phyloP scores from a whole-genome alignment of 2,329 filamentous ascomycete genomes.

The Pestalotiopsis sp. region DNA sequence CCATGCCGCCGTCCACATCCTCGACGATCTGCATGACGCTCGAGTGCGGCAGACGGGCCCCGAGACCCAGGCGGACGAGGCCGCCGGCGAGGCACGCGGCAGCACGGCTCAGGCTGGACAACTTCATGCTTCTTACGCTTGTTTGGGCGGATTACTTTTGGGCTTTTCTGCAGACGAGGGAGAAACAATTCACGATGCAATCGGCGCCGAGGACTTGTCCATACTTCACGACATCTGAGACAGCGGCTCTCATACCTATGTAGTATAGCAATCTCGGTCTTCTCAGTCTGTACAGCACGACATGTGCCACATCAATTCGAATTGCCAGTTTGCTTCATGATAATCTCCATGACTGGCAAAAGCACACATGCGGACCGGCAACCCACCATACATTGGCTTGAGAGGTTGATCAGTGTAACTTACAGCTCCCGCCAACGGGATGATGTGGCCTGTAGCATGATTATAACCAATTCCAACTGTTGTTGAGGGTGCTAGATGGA shows the following conservation, averaged over 20 bases:
- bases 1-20: neutral
- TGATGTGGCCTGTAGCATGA: neutral
- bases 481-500: neutral
- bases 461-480: neutral
- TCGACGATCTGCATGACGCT: neutral
- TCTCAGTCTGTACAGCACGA: neutral
- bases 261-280: neutral
- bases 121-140: neutral
- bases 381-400: neutral
- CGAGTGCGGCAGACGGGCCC: neutral
- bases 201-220: neutral
- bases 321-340: neutral
- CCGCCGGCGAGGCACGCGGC: neutral
- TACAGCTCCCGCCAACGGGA: neutral
- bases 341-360: neutral
- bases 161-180: neutral
- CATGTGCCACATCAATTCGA: neutral
- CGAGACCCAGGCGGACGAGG: neutral
- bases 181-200: neutral
- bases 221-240: neutral
- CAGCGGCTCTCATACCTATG: neutral
- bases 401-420: neutral
- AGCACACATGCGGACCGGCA: neutral
- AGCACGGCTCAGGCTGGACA: neutral
- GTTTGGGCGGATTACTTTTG: neutral